Conservation (phyloP, 371 early-diverging fungal species). For the Coemansia sp. region DNA sequence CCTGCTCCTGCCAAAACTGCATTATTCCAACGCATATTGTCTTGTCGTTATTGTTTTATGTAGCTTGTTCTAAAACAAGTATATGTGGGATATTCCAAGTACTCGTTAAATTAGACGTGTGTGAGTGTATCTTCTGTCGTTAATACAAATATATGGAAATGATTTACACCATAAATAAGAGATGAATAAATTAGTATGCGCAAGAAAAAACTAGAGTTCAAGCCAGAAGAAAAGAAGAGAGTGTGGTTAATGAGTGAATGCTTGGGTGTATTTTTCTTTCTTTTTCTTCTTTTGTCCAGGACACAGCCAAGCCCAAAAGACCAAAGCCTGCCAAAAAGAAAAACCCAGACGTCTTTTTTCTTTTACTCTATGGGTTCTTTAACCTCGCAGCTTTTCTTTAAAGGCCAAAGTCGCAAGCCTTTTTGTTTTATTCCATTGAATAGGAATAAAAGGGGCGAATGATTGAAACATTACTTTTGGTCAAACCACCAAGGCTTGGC, state of each 20-base stretch:
- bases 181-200: neutral
- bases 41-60: neutral
- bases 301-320: neutral
- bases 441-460: neutral
- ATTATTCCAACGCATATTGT: constrained; percentile 2
- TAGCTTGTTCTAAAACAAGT: neutral
- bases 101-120: neutral
- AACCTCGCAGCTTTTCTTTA: neutral
- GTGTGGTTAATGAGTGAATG: neutral
- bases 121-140: neutral
- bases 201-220: neutral
- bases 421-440: neutral
- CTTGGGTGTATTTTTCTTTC: neutral
- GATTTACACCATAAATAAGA: neutral
- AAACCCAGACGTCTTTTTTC: neutral
- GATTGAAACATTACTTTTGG: neutral
- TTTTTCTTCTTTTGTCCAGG: neutral
- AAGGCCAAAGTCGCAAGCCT: neutral
- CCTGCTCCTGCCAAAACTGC: neutral
- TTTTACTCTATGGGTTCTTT: constrained; percentile 1
- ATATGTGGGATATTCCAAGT: too few relatives aligned
- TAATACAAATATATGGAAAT: neutral
- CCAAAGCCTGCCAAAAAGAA: neutral
- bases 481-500: neutral
- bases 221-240: neutral